Conservation (phyloP, 257 asterid genomes). For the Anisodus acutangulus region DNA sequence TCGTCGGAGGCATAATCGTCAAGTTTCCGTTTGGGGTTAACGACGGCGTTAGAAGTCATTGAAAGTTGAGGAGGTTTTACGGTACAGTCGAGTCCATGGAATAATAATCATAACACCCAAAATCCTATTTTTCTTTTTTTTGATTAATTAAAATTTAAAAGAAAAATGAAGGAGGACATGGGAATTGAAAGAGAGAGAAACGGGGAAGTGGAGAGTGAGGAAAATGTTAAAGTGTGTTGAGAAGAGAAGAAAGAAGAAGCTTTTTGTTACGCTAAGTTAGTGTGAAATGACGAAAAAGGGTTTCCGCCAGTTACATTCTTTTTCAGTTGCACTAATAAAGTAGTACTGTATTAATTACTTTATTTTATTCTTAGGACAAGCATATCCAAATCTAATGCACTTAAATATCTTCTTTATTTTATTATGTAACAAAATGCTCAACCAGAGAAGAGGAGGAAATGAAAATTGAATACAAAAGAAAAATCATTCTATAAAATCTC, state of each 20-base stretch:
- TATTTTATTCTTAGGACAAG: not conserved
- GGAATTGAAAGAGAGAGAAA: not conserved
- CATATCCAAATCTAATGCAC: no score
- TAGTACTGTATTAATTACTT: no score
- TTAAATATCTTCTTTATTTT: not conserved
- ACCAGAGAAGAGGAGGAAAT: no score
- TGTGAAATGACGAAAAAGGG: slow-evolving; percentile 9
- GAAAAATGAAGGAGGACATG: no score
- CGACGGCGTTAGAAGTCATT: slow-evolving; percentile 3
- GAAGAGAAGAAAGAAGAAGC: not conserved
- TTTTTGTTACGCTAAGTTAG: slow-evolving; percentile 14
- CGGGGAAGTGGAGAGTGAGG: not conserved
- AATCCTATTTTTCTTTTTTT: not conserved
- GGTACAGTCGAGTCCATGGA: slow-evolving; percentile 23
- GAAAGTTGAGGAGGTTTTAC: slow-evolving; percentile 7
- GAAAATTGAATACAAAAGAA: no score
- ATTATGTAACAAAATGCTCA: not conserved
- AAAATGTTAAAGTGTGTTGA: not conserved
- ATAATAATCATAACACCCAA: not conserved
- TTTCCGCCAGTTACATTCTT: slow-evolving; percentile 23
- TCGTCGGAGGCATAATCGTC: slow-evolving; percentile 48
- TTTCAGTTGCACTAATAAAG: not conserved
- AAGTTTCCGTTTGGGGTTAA: slow-evolving; percentile 61
- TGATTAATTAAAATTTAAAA: not conserved
- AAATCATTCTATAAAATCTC: no score